Percentiles rank a stretch among this genome's conserved stretches.
Conservation (phyloP, 2,329 filamentous ascomycete species). For the Aspergillus eucalypticola region DNA sequence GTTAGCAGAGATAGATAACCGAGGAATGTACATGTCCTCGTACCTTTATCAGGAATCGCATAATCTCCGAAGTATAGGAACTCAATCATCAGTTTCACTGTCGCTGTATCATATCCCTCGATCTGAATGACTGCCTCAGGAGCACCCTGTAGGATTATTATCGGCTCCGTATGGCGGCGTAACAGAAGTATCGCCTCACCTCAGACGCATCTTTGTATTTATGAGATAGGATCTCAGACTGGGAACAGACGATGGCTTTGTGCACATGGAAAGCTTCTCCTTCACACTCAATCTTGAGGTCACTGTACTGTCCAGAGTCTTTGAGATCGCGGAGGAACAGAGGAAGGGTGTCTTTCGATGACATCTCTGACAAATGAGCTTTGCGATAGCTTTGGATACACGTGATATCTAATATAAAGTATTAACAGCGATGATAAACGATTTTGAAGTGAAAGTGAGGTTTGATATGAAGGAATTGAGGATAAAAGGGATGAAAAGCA, state of each 20-base stretch:
- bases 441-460: too few relatives aligned
- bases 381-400: not conserved
- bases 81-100: constrained; percentile 2
- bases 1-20: too few relatives aligned
- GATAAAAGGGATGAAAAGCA: too few relatives aligned
- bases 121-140: not conserved
- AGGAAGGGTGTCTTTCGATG: not conserved
- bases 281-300: not conserved
- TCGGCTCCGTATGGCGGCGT: not conserved
- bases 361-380: not conserved
- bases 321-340: not conserved
- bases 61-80: constrained; percentile 4
- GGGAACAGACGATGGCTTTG: not conserved
- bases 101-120: not conserved
- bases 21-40: not conserved
- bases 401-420: not conserved
- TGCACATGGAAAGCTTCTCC: not conserved
- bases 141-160: too few relatives aligned
- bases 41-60: not conserved
- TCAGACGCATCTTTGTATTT: not conserved
- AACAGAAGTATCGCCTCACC: not conserved
- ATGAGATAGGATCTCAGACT: not conserved
- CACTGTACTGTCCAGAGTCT: not conserved
- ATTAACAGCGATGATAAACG: not conserved
- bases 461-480: too few relatives aligned